phyloP scores from a whole-genome alignment of 176 grass and related monocot genomes.

The Thalia dealbata region DNA sequence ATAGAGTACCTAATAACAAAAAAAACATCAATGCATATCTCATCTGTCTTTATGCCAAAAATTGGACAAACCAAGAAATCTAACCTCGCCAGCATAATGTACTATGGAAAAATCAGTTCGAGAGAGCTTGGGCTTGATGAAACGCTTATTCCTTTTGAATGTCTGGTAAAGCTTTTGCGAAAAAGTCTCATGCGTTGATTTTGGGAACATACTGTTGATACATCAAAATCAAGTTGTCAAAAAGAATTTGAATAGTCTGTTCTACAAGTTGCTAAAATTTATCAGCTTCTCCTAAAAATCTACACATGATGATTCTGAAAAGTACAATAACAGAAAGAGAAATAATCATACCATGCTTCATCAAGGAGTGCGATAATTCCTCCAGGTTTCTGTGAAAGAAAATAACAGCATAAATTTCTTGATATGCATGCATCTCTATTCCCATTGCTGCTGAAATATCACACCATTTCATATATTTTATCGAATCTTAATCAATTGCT shows the following conservation, averaged over 20 bases:
- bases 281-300: not conserved
- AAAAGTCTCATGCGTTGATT: slow-evolving; percentile 97
- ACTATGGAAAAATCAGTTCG: slow-evolving; percentile 85
- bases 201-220: slow-evolving; percentile 81
- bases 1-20: slow-evolving; percentile 51
- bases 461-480: not conserved
- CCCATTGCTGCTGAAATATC: not conserved
- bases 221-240: slow-evolving; percentile 4
- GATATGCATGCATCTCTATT: not conserved
- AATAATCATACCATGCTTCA: slow-evolving; percentile 73
- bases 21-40: slow-evolving; percentile 19
- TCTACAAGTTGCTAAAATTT: not conserved
- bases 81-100: slow-evolving; percentile 95
- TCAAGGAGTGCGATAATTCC: slow-evolving; percentile 96
- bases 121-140: slow-evolving; percentile 89
- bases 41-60: slow-evolving; percentile 1
- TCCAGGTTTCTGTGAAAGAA: slow-evolving; percentile 84
- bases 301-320: not conserved
- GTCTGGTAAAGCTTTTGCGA: slow-evolving; percentile 96
- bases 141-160: slow-evolving; percentile 75
- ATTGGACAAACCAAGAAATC: slow-evolving; percentile 13
- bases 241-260: not conserved
- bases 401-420: slow-evolving; percentile 6
- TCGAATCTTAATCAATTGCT: slow-evolving; percentile 1
- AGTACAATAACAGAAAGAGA: not conserved